A percentile compares a stretch with the other conserved stretches of the same genome.
Evolutionary conservation across 1,284 basidiomycete species (phyloP).

Genomic region (Leccinum griseonigrum): DNA sequence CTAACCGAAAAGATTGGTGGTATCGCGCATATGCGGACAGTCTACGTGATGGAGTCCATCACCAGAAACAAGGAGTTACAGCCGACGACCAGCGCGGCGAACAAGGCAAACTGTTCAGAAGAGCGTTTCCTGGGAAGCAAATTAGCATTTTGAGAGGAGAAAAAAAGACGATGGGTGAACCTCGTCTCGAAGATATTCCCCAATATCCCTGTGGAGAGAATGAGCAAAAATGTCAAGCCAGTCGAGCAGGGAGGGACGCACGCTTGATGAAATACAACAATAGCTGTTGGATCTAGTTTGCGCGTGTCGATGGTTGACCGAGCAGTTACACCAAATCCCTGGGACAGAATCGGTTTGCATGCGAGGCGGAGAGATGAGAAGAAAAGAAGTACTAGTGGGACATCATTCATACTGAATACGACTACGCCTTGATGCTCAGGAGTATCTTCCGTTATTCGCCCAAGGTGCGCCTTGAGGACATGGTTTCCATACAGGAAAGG

Average conservation of each 20-base stretch:
- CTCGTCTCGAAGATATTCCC: slow-evolving; percentile 95
- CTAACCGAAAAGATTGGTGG: slow-evolving; percentile 9
- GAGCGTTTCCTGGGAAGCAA: slow-evolving; percentile 57
- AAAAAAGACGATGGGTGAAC: slow-evolving; percentile 40
- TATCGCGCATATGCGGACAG: background rate
- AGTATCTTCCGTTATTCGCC: slow-evolving; percentile 98
- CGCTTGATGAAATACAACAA: slow-evolving; percentile 99
- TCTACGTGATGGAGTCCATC: slow-evolving; percentile 13
- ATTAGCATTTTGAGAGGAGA: slow-evolving; percentile 11
- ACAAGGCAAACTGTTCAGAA: slow-evolving; percentile 42
- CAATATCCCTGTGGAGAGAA: slow-evolving; percentile 70
- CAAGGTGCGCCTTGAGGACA: slow-evolving; percentile 97
- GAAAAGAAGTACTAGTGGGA: slow-evolving; percentile 70
- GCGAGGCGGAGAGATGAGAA: slow-evolving; percentile 3
- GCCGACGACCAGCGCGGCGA: slow-evolving; percentile 7
- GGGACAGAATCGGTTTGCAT: slow-evolving; percentile 12
- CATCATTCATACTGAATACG: slow-evolving; percentile 93
- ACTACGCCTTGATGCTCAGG: slow-evolving; percentile 99
- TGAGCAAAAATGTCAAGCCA: slow-evolving; percentile 4
- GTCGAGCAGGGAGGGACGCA: slow-evolving; percentile 33
- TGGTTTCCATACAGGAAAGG: slow-evolving; percentile 99
- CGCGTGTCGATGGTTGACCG: slow-evolving; percentile 94
- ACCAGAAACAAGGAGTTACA: slow-evolving; percentile 17
- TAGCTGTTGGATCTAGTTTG: slow-evolving; percentile 97
- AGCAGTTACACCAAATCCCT: slow-evolving; percentile 99